Evolutionary conservation across 306 rosid genomes (phyloP), one percentile per base, ranked within the genome.

Genomic region (Quercus bicolor): DNA sequence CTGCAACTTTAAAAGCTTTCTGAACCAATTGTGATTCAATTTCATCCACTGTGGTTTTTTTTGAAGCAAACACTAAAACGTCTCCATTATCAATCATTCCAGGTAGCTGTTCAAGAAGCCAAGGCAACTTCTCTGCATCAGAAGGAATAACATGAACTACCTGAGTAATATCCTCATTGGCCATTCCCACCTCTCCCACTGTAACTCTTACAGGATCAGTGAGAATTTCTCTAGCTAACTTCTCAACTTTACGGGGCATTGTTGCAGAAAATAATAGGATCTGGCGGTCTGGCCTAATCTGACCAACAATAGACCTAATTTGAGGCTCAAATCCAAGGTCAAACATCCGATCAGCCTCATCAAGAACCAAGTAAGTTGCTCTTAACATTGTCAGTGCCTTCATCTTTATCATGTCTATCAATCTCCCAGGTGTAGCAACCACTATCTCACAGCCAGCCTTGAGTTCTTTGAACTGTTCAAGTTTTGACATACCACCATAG

Each of bases 311-410:
- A 33, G 98, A 95, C 85, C 98, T 88, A 85, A 95, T 88, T 72
- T 95, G 98, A 2, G 98, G 98, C 88, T 95, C 98, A 87, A 95
- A 95, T 71, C 98, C 98, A 79, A 95, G 98, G 89, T 95, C 98
- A 86, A 95, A 95, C 98, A 95, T 95, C 76, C 98, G 84, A 84
- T 95, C 99, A 77, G 99, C 99, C 85, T 95, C 99, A 76, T 95
- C 99, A 86, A 95, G 97, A 56, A 95, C 97, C 83, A 95, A 80
- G 89, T 91, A 95, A 65, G 99, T 92, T 72, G 97, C 94, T 79
- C 93, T 88, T 43, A 11, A 78, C 99, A 95, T 95, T 9, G 98
- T 84, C 69, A 93, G 74, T 34, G 98, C 99, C 90, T 93, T 95
- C 92, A 95, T 88, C 81, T 91, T 95, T 57, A 95, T 84, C 98